phyloP scores from a whole-genome alignment of 73 alveolate genomes.

The Symbiodinium pilosum region DNA sequence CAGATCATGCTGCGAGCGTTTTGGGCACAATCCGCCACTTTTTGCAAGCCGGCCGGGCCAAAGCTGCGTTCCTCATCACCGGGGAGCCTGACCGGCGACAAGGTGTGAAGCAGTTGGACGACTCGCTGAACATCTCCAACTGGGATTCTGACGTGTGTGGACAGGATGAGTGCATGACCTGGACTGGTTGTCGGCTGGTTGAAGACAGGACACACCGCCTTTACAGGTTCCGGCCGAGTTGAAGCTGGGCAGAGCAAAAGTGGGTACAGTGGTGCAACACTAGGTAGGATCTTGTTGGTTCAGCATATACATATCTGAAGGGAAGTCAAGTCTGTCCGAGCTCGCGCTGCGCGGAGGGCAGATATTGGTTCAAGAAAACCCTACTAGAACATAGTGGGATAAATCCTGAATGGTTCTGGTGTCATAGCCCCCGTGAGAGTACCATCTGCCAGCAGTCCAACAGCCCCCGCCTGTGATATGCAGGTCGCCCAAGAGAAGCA shows the following conservation, averaged over 20 bases:
- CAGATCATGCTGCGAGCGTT: slow-evolving; percentile 60
- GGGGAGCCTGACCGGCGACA: slow-evolving; percentile 59
- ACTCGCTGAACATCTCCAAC: background rate
- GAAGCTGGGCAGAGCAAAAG: too few species aligned
- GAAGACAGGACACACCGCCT: background rate
- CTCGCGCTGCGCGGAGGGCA: too few species aligned
- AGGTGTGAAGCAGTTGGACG: slow-evolving; percentile 4
- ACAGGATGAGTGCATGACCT: background rate
- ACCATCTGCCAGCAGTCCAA: too few species aligned
- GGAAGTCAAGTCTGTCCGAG: too few species aligned
- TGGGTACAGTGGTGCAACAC: too few species aligned
- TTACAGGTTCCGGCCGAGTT: background rate
- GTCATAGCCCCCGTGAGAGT: too few species aligned
- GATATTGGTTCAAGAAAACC: too few species aligned
- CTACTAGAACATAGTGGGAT: too few species aligned
- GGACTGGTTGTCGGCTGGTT: background rate
- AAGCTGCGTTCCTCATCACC: slow-evolving; percentile 29
- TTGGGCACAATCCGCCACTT: slow-evolving; percentile 44
- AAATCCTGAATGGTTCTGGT: too few species aligned
- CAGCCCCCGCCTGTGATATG: too few species aligned
- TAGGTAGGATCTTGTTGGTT: too few species aligned
- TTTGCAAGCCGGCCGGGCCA: background rate
- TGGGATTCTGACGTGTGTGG: background rate
- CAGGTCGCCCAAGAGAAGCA: slow-evolving; percentile 37
- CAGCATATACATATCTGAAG: too few species aligned